A percentile compares a stretch with the other conserved stretches of the same genome.
These are phyloP conservation scores for Dacryopinax primogenitus DNA, from an alignment of 768 basidiomycete species.

Conservation along the genomic window DNA sequence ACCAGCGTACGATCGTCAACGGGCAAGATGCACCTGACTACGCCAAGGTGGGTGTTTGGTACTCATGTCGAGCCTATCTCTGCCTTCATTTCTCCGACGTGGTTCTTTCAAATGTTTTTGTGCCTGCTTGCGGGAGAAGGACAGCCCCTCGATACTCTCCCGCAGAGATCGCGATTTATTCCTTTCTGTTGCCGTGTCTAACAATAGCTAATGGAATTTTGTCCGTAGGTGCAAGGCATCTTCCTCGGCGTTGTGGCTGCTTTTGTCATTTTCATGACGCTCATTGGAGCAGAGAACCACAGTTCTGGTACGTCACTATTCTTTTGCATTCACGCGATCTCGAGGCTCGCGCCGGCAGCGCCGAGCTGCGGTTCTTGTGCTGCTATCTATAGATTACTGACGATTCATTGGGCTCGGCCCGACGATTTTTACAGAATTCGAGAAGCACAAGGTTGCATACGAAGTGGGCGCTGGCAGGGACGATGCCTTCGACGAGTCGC, in stretches of 20 bases:
- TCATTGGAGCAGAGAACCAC: constrained; percentile 67
- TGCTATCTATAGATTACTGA: no score
- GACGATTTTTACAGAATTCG: constrained; percentile 44
- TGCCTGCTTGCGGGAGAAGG: not conserved
- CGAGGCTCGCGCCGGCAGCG: no score
- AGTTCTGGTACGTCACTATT: not conserved
- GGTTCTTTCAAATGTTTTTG: not conserved
- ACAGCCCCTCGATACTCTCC: not conserved
- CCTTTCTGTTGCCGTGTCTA: not conserved
- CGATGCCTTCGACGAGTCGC: constrained; percentile 30
- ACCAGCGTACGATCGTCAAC: constrained; percentile 39
- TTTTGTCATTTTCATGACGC: constrained; percentile 60
- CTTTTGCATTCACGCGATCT: no score
- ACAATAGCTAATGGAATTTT: not conserved
- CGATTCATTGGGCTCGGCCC: no score
- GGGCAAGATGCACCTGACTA: constrained; percentile 45
- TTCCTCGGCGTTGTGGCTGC: constrained; percentile 71
- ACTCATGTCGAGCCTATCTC: not conserved
- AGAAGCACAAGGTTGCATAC: constrained; percentile 65
- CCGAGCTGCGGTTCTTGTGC: no score
- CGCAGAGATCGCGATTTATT: not conserved
- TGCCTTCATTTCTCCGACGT: not conserved
- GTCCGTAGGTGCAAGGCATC: constrained; percentile 48
- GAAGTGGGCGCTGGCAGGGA: constrained; percentile 51
- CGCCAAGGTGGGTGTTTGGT: constrained; percentile 38